Base-by-base conservation (phyloP, 768 basidiomycete species). In the Pisolithus tinctorius region DNA sequence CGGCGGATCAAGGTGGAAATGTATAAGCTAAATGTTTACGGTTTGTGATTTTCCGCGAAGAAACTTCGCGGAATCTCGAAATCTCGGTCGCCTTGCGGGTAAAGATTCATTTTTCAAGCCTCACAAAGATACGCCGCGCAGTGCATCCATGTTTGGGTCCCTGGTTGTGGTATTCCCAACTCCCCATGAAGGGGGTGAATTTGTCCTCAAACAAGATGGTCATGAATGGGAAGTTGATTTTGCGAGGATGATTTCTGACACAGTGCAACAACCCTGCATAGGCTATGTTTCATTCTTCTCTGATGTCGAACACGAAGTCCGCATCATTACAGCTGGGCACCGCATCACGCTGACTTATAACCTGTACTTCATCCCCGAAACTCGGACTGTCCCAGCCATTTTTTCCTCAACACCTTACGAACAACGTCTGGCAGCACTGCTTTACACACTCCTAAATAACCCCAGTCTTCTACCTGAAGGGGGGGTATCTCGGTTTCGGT, bases 131-230 rank as follows among this genome's bases (percentile, higher is more conserved):
- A 78, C 78, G 0, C 76, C 75, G 5, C 71, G 72, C 6, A 57
- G 63, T 7, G 63, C 66, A 7, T 55, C 58, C 27, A 79, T 80
- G 72, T 74, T 82, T 37, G 79, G 75, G 1, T 79, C 79, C 2
- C 69, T 83, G 8, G 73, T 80, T 1, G 56, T 81, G 31, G 69
- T 76, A n/a, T 70, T 79, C 46, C 79, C 79, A 13, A 74, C 74
- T 1, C 26, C 56, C 0, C 74, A 81, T 54, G 63, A 74, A 50
- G 79, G 78, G 2, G 79, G 74, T 43, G 73, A 77, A 51, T 71
- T 74, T 8, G 31, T 34, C 31, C 31, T 59, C 67, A 8, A 43
- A 62, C 16, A 49, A 57, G 3, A 46, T 71, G 16, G 30, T 50
- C 4, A 49, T 49, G 7, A 9, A 40, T 9, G 11, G n/a, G 13